Evolutionary conservation across 1,139 yeast genomes (phyloP).

Genomic region (Komagataea norvegica): DNA sequence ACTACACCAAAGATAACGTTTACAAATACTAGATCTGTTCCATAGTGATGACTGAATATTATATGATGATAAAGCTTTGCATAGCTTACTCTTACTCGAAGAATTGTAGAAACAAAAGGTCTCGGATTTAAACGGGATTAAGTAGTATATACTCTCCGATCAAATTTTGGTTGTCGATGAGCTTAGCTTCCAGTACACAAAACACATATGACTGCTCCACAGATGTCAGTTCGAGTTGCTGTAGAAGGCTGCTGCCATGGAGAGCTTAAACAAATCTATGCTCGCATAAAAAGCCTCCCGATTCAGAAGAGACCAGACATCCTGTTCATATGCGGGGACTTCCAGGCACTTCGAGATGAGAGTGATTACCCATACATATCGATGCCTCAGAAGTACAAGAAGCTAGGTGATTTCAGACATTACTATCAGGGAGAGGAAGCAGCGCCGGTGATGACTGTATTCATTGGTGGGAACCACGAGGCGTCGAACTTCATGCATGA

Average conservation of each 20-base stretch:
- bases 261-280: conserved; percentile 58
- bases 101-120: too few species aligned
- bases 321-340: conserved; percentile 83
- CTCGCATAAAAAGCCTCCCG: conserved; percentile 26
- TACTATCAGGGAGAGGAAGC: conserved; percentile 56
- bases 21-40: conserved; percentile 62
- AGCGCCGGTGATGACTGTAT: conserved; percentile 77
- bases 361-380: conserved; percentile 61
- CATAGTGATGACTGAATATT: background rate
- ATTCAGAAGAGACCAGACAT: conserved; percentile 44
- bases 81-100: too few species aligned
- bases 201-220: background rate
- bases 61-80: too few species aligned
- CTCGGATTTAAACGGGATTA: too few species aligned
- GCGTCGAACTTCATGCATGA: conserved; percentile 74
- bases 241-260: conserved; percentile 97
- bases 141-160: too few species aligned
- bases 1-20: conserved; percentile 82
- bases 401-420: conserved; percentile 71
- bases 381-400: conserved; percentile 49
- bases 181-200: too few species aligned
- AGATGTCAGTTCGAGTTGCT: conserved; percentile 42
- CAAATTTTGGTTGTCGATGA: too few species aligned
- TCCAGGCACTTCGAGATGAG: conserved; percentile 54
- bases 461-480: conserved; percentile 96